Percentiles rank a stretch among this genome's conserved stretches.
Conservation (phyloP, 257 asterid genomes). For the Petunia secreta region DNA sequence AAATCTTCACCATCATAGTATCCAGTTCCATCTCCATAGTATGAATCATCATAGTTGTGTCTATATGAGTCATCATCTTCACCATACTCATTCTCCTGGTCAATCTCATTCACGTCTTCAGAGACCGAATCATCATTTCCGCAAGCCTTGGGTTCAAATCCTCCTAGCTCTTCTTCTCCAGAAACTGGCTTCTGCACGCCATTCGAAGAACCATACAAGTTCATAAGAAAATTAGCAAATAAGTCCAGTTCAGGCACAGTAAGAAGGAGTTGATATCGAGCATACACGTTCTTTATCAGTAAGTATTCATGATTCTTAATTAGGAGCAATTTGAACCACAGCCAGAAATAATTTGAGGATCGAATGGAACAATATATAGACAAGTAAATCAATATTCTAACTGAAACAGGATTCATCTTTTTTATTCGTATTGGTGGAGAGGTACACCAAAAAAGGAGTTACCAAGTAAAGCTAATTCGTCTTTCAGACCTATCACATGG, state of each 20-base stretch:
- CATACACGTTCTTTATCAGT: background rate
- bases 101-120: conserved; percentile 29
- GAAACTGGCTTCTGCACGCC: conserved; percentile 36
- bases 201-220: background rate
- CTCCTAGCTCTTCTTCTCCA: conserved; percentile 26
- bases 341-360: background rate
- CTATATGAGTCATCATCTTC: conserved; percentile 28
- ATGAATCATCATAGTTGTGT: conserved; percentile 19
- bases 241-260: background rate
- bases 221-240: background rate
- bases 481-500: conserved; percentile 7
- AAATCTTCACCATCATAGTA: conserved; percentile 28
- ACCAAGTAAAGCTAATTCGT: background rate
- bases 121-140: conserved; percentile 25
- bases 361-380: too few relatives aligned
- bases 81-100: conserved; percentile 22
- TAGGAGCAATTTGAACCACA: background rate
- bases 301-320: background rate
- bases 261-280: background rate
- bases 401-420: background rate
- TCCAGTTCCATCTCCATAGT: conserved; percentile 34
- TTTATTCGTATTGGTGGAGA: background rate
- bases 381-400: too few relatives aligned
- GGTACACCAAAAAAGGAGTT: background rate
- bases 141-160: conserved; percentile 21